phyloP scores from a whole-genome alignment of 805 yeast genomes.

The Candida caryicola region DNA sequence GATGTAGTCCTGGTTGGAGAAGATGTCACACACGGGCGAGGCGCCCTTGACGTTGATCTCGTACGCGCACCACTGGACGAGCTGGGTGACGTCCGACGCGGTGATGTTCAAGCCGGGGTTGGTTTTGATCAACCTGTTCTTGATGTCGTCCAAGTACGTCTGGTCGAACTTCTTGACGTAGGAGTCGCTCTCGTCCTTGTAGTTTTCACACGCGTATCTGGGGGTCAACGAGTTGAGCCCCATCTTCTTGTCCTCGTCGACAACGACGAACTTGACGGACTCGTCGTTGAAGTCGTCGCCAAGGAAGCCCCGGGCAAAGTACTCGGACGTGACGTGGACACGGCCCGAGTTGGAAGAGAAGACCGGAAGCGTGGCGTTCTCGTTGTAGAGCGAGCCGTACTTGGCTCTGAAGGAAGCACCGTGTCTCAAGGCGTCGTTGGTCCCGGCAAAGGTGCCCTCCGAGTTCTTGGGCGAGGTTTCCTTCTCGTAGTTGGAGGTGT shows the following conservation, averaged over 20 bases:
- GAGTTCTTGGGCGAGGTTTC: slow-evolving; percentile 49
- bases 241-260: slow-evolving; percentile 41
- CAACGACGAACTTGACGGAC: slow-evolving; percentile 33
- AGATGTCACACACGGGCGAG: slow-evolving; percentile 64
- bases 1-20: slow-evolving; percentile 66
- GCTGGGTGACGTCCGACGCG: slow-evolving; percentile 46
- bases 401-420: slow-evolving; percentile 49
- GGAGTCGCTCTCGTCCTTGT: slow-evolving; percentile 14
- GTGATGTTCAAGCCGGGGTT: slow-evolving; percentile 56
- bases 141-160: slow-evolving; percentile 50
- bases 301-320: slow-evolving; percentile 60
- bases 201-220: slow-evolving; percentile 19
- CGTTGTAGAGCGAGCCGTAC: slow-evolving; percentile 47
- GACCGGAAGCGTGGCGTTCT: slow-evolving; percentile 40
- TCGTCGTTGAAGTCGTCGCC: slow-evolving; percentile 38
- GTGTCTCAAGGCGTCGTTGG: slow-evolving; percentile 44
- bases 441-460: slow-evolving; percentile 50
- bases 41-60: slow-evolving; percentile 69
- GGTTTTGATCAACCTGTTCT: slow-evolving; percentile 51
- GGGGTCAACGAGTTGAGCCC: slow-evolving; percentile 32
- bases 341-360: slow-evolving; percentile 57
- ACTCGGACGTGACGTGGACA: slow-evolving; percentile 51
- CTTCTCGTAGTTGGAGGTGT: slow-evolving; percentile 39
- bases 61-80: slow-evolving; percentile 69
- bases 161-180: slow-evolving; percentile 27